phyloP scores from a whole-genome alignment of 179 eudicot species.

The Spinacia oleracea region DNA sequence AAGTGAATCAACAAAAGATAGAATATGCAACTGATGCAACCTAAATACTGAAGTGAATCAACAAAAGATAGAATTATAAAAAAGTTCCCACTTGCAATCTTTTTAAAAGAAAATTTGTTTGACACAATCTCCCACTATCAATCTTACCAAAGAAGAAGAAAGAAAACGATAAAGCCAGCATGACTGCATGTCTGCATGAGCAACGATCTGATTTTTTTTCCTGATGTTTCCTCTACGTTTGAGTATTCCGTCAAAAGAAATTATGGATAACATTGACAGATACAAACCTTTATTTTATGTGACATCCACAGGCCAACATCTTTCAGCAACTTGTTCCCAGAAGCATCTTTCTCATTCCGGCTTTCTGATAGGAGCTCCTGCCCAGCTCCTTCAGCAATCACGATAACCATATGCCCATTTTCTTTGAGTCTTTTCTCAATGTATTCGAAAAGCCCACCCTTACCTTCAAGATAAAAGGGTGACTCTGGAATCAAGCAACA shows the following conservation, averaged over 20 bases:
- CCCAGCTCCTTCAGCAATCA: slow-evolving; percentile 54
- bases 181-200: too few species aligned
- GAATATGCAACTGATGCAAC: too few species aligned
- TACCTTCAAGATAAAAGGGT: slow-evolving; percentile 53
- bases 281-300: slow-evolving; percentile 48
- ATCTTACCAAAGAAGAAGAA: not conserved
- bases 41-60: not conserved
- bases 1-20: not conserved
- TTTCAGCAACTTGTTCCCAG: slow-evolving; percentile 52
- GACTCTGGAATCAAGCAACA: slow-evolving; percentile 64
- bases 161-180: not conserved
- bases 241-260: not conserved
- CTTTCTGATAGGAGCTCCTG: slow-evolving; percentile 50
- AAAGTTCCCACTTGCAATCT: not conserved
- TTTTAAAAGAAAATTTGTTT: not conserved
- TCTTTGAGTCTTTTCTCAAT: slow-evolving; percentile 47
- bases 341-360: slow-evolving; percentile 46
- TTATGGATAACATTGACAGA: not conserved
- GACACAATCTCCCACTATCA: not conserved
- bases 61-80: not conserved
- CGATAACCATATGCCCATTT: slow-evolving; percentile 50
- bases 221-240: not conserved
- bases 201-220: slow-evolving; percentile 1
- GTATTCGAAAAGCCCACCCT: slow-evolving; percentile 52
- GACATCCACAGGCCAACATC: slow-evolving; percentile 62